Percentiles rank a stretch among this genome's conserved stretches.
Conservation (phyloP, 208 protist genomes). For the Borovskyia barvae region DNA sequence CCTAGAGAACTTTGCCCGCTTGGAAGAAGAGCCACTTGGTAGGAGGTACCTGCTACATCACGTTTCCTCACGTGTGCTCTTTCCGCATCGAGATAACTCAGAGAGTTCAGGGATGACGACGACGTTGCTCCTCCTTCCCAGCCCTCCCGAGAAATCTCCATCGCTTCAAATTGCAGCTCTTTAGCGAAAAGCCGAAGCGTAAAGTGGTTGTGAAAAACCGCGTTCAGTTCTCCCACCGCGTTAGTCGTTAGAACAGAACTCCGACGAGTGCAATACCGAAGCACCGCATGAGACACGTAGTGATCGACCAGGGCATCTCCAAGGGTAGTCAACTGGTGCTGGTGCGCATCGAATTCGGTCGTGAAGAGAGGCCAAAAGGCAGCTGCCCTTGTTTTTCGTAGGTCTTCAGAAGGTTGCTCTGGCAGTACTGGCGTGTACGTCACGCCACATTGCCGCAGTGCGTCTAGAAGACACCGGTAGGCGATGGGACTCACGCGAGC, state of each 20-base stretch:
- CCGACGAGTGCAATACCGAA: conserved; percentile 42
- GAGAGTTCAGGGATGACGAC: not conserved
- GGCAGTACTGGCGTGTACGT: conserved; percentile 6
- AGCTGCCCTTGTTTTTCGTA: conserved; percentile 3
- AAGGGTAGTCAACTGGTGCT: conserved; percentile 75
- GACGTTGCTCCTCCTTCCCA: not conserved
- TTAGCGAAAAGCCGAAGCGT: conserved; percentile 68
- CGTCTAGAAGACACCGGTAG: conserved; percentile 19
- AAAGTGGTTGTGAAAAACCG: conserved; percentile 84
- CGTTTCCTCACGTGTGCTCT: conserved; percentile 22
- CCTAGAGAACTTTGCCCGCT: conserved; percentile 72
- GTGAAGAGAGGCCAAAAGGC: conserved; percentile 50
- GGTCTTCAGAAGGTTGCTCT: conserved; percentile 3
- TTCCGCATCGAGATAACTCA: conserved; percentile 54
- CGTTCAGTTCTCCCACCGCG: conserved; percentile 49
- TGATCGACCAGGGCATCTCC: conserved; percentile 71
- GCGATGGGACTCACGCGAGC: conserved; percentile 2
- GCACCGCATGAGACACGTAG: conserved; percentile 50
- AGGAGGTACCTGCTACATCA: conserved; percentile 73
- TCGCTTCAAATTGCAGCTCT: conserved; percentile 61
- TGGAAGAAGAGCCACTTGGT: conserved; percentile 53
- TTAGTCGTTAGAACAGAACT: conserved; percentile 59
- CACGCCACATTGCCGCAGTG: conserved; percentile 18
- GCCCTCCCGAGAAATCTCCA: conserved; percentile 33
- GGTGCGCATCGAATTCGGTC: conserved; percentile 57